Base-by-base conservation (phyloP, 495 filamentous ascomycete genomes). In the Tuber borchii region DNA sequence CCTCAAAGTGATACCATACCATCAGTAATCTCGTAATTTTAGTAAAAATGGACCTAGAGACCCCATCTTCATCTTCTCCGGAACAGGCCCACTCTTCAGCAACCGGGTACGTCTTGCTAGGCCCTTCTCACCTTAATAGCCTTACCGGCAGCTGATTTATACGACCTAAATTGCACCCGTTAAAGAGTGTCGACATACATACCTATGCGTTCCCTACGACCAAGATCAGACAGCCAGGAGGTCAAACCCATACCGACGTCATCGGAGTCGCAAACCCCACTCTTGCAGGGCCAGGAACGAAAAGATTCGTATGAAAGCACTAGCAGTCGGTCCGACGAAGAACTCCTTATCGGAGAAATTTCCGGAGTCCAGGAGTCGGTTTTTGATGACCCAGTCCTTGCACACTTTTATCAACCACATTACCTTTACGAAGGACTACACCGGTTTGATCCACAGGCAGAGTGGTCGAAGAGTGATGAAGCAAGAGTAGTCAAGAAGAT, bases 401-500 rank as follows among this genome's bases (percentile, higher is more conserved):
- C 84, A 0, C 73, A 82, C 37, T 86, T 85, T 78, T 91, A 90
- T 78, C 86, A 87, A 72, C 91, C 91, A 7, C 89, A 90, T 56
- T 85, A 87, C 1, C 83, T 83, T 12, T 92, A 91, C 83, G 91
- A 93, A 83, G 90, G 91, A 0, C 82, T 84, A n/a, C 92, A 94
- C 83, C 89, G 92, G 26, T 94, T 90, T 84, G 91, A 94, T 75
- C 90, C 93, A 0, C 84, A 88, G 0, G 91, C 90, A 68, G 85
- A 90, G 73, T 94, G 93, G 92, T 87, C 87, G 0, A 87, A 88
- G 80, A 82, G 86, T 20, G 92, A 94, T 80, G 93, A 94, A 82
- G 89, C 89, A 76, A 85, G 84, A 1, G 81, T 94, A 10, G 86
- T 94, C 6, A 85, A 87, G 69, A 94, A 91, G 86, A 88, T 91